Conservation (phyloP, 495 filamentous ascomycete species). For the Pseudomonodictys pantanalensis region DNA sequence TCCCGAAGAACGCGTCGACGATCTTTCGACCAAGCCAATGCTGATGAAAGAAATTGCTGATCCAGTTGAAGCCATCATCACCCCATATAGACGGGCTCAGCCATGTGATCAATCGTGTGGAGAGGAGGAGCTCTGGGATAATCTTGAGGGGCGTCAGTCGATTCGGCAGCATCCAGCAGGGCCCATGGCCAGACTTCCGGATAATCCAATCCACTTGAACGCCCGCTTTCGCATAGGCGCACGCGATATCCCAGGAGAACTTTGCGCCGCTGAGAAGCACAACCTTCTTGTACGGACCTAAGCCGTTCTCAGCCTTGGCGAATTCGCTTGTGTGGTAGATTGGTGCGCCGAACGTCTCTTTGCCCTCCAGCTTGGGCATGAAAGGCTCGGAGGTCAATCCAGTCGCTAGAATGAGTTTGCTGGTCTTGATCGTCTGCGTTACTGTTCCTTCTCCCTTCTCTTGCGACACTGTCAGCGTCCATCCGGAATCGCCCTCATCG, state of each 20-base stretch:
- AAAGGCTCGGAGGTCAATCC: slow-evolving; percentile 65
- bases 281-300: slow-evolving; percentile 43
- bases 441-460: slow-evolving; percentile 50
- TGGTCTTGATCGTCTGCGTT: slow-evolving; percentile 41
- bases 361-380: slow-evolving; percentile 50
- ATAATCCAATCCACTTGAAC: slow-evolving; percentile 76
- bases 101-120: slow-evolving; percentile 62
- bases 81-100: slow-evolving; percentile 64
- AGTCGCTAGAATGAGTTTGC: slow-evolving; percentile 67
- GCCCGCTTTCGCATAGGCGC: slow-evolving; percentile 62
- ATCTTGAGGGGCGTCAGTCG: slow-evolving; percentile 58
- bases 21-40: slow-evolving; percentile 66
- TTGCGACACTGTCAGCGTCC: slow-evolving; percentile 30
- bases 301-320: slow-evolving; percentile 41
- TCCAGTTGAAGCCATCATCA: slow-evolving; percentile 47
- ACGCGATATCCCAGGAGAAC: slow-evolving; percentile 74
- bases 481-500: slow-evolving; percentile 20
- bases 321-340: slow-evolving; percentile 66
- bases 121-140: slow-evolving; percentile 65
- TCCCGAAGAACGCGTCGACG: slow-evolving; percentile 65
- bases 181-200: slow-evolving; percentile 70
- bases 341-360: slow-evolving; percentile 52
- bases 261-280: slow-evolving; percentile 71
- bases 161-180: slow-evolving; percentile 66
- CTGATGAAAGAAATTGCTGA: slow-evolving; percentile 61